Evolutionary conservation across 2,329 filamentous ascomycete species (phyloP), one percentile per base, ranked within the genome.

Genomic region (Sarocladium oryzae): DNA sequence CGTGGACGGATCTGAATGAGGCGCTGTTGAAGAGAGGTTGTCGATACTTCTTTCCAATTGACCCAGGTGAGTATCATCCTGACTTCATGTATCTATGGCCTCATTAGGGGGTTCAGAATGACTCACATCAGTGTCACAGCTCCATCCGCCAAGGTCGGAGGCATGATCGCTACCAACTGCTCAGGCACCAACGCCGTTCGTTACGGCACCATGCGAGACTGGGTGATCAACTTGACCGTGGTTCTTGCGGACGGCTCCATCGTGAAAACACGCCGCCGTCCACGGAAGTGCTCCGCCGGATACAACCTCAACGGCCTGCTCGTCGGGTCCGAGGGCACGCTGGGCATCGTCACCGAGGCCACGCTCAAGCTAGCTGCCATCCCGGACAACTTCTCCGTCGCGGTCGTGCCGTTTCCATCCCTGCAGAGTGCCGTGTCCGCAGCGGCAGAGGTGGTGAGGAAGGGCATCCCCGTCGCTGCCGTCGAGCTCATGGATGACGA

Each of bases 191-290:
- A 93, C 63, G 81, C 88, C 4, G 89, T 90, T 65, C 78, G 88
- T 48, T 93, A 92, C 63, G 88, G 88, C 50, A 93, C 88, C 0
- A 93, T 93, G 88, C 81, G 86, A 51, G 88, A 93, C 64, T 93
- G 88, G 88, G 88, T 93, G 2, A 68, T 92, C 11, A 86, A 82
- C 51, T 70, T 93, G 43, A 93, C 88, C 0, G 85, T 92, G 2
- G 88, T 95, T 1, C 75, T 93, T 50, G 86, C 88, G 2, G 88
- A 93, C 65, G 88, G 88, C 24, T 89, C 85, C 0, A 68, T 90
- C 28, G 83, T 91, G 63, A 89, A 89, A 70, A 91, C 87, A 4
- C 76, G 84, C 55, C 86, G 89, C 63, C 75, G 87, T 24, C 86
- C 87, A 3, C 76, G 87, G 50, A 91, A 91, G 68, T 87, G 83